Percentiles rank a stretch among this genome's conserved stretches.
Conservation (phyloP, 352 stramenopile species). For the Phytophthora foliorum region DNA sequence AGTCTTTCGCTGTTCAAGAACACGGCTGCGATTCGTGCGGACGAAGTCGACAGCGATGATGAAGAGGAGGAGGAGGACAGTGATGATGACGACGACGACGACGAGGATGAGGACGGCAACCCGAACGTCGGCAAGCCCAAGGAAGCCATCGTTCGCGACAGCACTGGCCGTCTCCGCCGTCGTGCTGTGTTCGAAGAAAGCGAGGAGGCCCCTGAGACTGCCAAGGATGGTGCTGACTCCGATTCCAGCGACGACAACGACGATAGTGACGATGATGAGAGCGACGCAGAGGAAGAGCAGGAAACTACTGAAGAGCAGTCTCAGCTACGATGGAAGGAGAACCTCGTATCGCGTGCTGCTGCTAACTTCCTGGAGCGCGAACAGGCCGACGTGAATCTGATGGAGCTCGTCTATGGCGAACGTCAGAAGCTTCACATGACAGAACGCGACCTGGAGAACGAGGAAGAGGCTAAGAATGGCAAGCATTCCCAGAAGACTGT, state of each 20-base stretch:
- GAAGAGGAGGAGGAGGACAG: slow-evolving; percentile 64
- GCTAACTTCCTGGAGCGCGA: slow-evolving; percentile 89
- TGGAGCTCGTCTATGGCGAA: slow-evolving; percentile 93
- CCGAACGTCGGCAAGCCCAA: slow-evolving; percentile 67
- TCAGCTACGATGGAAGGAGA: slow-evolving; percentile 89
- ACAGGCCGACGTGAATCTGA: slow-evolving; percentile 87
- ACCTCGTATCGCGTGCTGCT: slow-evolving; percentile 85
- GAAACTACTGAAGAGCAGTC: slow-evolving; percentile 66
- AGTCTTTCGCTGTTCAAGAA: slow-evolving; percentile 97
- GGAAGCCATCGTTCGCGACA: slow-evolving; percentile 78
- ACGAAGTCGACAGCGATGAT: slow-evolving; percentile 80
- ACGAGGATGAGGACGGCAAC: slow-evolving; percentile 56
- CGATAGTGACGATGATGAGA: slow-evolving; percentile 44
- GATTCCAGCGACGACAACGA: slow-evolving; percentile 59
- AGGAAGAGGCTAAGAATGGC: slow-evolving; percentile 50
- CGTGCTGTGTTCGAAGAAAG: slow-evolving; percentile 83
- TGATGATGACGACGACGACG: slow-evolving; percentile 58
- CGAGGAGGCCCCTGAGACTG: slow-evolving; percentile 31
- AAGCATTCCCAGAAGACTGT: slow-evolving; percentile 36
- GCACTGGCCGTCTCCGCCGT: slow-evolving; percentile 74
- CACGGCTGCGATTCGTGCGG: slow-evolving; percentile 82
- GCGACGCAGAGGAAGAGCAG: slow-evolving; percentile 60
- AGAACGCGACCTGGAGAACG: slow-evolving; percentile 74
- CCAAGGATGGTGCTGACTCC: slow-evolving; percentile 26
- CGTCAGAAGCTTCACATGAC: slow-evolving; percentile 86